Conservation (phyloP, 345 rosid genomes). For the Citrus maxima region DNA sequence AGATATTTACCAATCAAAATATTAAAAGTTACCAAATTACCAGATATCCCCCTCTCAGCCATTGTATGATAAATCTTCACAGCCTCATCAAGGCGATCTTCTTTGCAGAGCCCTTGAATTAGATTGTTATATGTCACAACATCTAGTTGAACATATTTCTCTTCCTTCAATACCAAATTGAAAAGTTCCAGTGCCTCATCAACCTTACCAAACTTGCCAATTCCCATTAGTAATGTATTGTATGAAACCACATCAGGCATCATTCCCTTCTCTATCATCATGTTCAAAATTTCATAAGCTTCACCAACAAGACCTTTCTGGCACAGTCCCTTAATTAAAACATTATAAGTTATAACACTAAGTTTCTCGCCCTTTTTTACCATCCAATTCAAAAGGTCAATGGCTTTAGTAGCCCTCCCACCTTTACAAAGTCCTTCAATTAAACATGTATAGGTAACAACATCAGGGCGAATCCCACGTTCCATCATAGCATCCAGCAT, state of each 20-base stretch:
- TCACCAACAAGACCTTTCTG: constrained; percentile 46
- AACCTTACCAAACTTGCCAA: constrained; percentile 43
- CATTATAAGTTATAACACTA: constrained; percentile 47
- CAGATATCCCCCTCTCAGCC: constrained; percentile 40
- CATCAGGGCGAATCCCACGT: constrained; percentile 48
- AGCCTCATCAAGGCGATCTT: constrained; percentile 43
- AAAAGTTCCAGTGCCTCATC: constrained; percentile 58
- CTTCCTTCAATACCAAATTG: constrained; percentile 31
- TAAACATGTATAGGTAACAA: constrained; percentile 39
- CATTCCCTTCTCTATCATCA: constrained; percentile 53
- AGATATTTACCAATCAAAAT: constrained; percentile 45
- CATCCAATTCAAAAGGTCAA: constrained; percentile 52
- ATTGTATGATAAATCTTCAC: constrained; percentile 39
- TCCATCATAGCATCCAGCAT: constrained; percentile 43
- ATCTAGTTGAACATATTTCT: constrained; percentile 41
- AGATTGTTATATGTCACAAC: constrained; percentile 42
- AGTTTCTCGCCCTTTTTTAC: constrained; percentile 45
- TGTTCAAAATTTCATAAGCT: constrained; percentile 48
- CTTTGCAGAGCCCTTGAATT: constrained; percentile 59
- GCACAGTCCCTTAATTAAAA: constrained; percentile 54
- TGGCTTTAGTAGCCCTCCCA: constrained; percentile 48
- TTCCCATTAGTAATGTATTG: constrained; percentile 52
- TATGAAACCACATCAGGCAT: constrained; percentile 51
- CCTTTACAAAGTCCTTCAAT: constrained; percentile 56
- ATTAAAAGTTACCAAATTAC: constrained; percentile 43